Percentiles rank a stretch among this genome's conserved stretches.
Evolutionary conservation across 176 grass and related monocot genomes (phyloP).

Genomic region (Areca catechu): DNA sequence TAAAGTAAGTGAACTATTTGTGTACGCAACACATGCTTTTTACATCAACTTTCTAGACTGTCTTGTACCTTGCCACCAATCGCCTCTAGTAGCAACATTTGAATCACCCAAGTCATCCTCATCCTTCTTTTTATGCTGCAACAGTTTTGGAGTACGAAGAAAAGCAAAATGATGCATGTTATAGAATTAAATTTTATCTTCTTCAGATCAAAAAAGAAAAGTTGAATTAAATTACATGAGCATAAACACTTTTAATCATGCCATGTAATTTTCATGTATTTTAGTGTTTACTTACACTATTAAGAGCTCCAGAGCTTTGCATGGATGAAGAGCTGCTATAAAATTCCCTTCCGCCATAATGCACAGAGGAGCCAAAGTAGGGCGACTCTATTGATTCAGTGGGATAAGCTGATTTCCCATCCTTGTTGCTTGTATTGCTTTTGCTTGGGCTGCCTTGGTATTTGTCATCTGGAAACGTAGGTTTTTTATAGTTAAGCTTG

Average conservation of each 20-base stretch:
- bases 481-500: not conserved
- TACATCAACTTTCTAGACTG: not conserved
- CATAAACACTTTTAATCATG: slow-evolving; percentile 11
- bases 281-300: slow-evolving; percentile 16
- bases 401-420: slow-evolving; percentile 25
- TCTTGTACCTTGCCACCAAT: slow-evolving; percentile 95
- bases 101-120: slow-evolving; percentile 30
- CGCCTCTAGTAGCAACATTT: slow-evolving; percentile 56
- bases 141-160: slow-evolving; percentile 4
- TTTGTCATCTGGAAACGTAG: slow-evolving; percentile 39
- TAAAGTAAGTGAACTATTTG: not conserved
- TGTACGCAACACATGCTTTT: not conserved
- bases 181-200: not conserved
- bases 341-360: slow-evolving; percentile 89
- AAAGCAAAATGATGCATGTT: slow-evolving; percentile 4
- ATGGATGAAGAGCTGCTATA: slow-evolving; percentile 44
- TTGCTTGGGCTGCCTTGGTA: slow-evolving; percentile 39
- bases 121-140: slow-evolving; percentile 46
- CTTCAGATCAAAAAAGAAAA: not conserved
- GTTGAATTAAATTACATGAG: not conserved
- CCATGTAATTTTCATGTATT: not conserved
- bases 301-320: slow-evolving; percentile 25
- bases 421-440: slow-evolving; percentile 34
- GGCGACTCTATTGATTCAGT: slow-evolving; percentile 41
- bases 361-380: slow-evolving; percentile 72